Evolutionary conservation across 768 basidiomycete species (phyloP), one percentile per base, ranked within the genome.

Genomic region (Leccinellum albellum): DNA sequence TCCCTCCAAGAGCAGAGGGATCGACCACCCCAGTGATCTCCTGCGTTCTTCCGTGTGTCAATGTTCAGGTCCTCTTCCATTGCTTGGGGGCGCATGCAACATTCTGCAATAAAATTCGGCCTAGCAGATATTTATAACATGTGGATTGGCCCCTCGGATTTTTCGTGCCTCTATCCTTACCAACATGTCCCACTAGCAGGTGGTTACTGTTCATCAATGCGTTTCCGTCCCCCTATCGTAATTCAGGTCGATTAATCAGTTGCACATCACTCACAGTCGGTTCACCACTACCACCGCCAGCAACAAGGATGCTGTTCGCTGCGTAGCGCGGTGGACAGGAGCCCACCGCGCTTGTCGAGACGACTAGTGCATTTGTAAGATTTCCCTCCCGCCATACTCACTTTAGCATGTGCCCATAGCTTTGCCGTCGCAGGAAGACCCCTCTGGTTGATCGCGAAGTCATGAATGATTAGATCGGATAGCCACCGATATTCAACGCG

Each of bases 21-120:
- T 17, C 54, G 21, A 58, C 46, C 52, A 13, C 60, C 13, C 24
- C 29, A 28, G n/a, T 62, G 53, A 66, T 54, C 23, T 23, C 29
- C 24, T 21, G 31, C 17, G 26, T 24, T 23, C 60, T 21, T 21
- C 24, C 44, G 23, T 51, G 15, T 40, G 48, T 42, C 61, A 33
- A 17, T 53, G 31, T 46, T 24, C 6, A 14, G 33, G 37, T 29
- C 42, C 32, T 37, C 23, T 53, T 55, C 20, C 21, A 44, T 55
- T 9, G 9, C 32, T 14, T 40, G 23, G 28, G 3, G 26, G 2
- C 40, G 55, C 46, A 54, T 32, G 28, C 49, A 13, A 42, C 37
- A 33, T 21, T 45, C 35, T 51, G 54, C 53, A 60, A 47, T 56
- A 6, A 5, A 31, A 56, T 48, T 45, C 24, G 32, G 28, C 33